Evolutionary conservation across 257 asterid species (phyloP).

Genomic region (Petunia axillaris): DNA sequence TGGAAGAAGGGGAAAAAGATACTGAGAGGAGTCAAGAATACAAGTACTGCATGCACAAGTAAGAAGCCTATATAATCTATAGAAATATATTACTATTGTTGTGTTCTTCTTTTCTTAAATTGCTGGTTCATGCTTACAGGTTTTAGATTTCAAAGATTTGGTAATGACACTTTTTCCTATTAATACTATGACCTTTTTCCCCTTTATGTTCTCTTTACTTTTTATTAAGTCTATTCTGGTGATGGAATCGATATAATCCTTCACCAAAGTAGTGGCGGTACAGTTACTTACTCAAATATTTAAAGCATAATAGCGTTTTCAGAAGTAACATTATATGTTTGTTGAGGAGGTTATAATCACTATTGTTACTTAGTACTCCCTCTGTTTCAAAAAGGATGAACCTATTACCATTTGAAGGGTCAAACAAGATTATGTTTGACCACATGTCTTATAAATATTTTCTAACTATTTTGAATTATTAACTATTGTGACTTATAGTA

Average conservation of each 20-base stretch:
- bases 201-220: neutral
- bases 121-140: neutral
- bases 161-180: neutral
- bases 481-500: too few species aligned
- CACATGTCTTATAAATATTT: too few species aligned
- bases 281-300: too few species aligned
- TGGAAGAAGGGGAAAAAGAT: constrained; percentile 97
- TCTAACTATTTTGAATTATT: too few species aligned
- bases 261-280: too few species aligned
- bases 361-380: neutral
- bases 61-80: constrained; percentile 17
- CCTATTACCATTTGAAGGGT: too few species aligned
- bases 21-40: constrained; percentile 73
- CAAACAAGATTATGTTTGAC: too few species aligned
- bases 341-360: neutral
- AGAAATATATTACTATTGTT: neutral
- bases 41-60: constrained; percentile 97
- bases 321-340: neutral
- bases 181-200: neutral
- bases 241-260: neutral
- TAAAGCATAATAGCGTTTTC: too few species aligned
- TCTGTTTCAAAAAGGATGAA: too few species aligned
- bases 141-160: neutral
- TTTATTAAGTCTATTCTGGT: neutral
- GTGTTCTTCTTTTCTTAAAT: neutral